Base-by-base conservation (phyloP, 164 flowering plant species). In the Berberis vulgaris region DNA sequence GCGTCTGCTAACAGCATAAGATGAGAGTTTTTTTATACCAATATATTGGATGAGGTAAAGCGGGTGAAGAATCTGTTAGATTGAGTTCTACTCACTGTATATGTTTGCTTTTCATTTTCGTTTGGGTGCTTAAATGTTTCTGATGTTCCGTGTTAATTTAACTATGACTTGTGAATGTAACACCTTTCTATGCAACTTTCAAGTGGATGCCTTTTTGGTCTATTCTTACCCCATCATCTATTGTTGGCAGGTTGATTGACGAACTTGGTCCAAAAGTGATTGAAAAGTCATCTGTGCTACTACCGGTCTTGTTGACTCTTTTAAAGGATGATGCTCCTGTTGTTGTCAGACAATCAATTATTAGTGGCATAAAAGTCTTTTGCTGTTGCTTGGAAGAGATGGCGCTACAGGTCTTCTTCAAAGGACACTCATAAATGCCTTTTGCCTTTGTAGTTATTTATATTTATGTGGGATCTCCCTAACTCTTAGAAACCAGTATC, bases 271-370 rank as follows among this genome's bases (percentile, higher is more conserved):
- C 82, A 73, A 86, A 74, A 71, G 73, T 68, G 42, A 65, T 86
- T 80, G 96, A 88, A 60, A 76, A 84, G 45, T 82, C 85, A 62
- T 67, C 70, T 40, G 44, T 82, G 54, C 69, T 88, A 4, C 72
- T 87, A 71, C 85, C 92, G 2, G 80, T 82, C 7, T 61, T 88
- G 5, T 66, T 94, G 76, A 60, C 67, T 41, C 74, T 74, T 67
- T 64, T 88, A 57, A 81, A 77, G 65, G 98, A 94, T 71, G 65
- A 61, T 41, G 80, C 79, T 62, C 66, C 85, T 49, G 46, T 66
- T 66, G 87, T 94, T 73, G 88, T 81, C 55, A 79, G 67, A 57
- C 86, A 88, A 73, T 74, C 91, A 50, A 88, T 94, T 68, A 67
- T 82, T 54, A 75, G 79, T 69, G 87, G 88, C 60, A 81, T 82